Evolutionary conservation across 2,329 filamentous ascomycete species (phyloP), one percentile per base, ranked within the genome.

Genomic region (Neofusicoccum parvum): DNA sequence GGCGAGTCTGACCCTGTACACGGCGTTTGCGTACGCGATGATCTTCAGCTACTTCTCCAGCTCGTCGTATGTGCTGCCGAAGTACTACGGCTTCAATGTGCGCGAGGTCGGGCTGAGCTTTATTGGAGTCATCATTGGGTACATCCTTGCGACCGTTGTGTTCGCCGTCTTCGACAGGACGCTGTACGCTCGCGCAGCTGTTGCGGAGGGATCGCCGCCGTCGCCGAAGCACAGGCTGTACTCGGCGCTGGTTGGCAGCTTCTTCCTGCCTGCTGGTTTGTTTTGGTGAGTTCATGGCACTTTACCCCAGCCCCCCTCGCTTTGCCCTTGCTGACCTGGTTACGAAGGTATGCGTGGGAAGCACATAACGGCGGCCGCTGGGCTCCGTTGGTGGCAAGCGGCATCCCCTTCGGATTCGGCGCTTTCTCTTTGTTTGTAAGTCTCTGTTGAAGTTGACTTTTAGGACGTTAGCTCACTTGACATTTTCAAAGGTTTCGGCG

Each of bases 371-470:
- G 76, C 6, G 71, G 83, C 1, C 80, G 80, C 3, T 88, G 85
- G 84, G 82, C 80, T 0, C 80, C 81, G 23, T 81, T 85, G 0
- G 79, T 82, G 0, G 73, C 83, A 0, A 82, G 85, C 3, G 83
- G 86, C 7, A 76, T 87, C 2, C 78, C 83, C 0, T 88, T 89
- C 70, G 84, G 84, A 0, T 87, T 84, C 81, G 87, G 86, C 1
- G 88, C 88, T 69, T 73, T 88, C 0, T 85, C 82, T 66, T 77
- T 89, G 2, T 89, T 89, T 69, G 80, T 87, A 80, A 81, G 75
- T 74, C 46, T 32, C 39, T 34, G 32, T 37, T 23, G 23, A 7
- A n/a, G 27, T 23, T 51, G 14, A 51, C 12, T 7, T 9, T 1
- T 0, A 23, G n/a, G n/a, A 34, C 0, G 7, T 51, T 32, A 2